Conservation (phyloP, 768 basidiomycete species). For the Phylloporus rhodoxanthus region DNA sequence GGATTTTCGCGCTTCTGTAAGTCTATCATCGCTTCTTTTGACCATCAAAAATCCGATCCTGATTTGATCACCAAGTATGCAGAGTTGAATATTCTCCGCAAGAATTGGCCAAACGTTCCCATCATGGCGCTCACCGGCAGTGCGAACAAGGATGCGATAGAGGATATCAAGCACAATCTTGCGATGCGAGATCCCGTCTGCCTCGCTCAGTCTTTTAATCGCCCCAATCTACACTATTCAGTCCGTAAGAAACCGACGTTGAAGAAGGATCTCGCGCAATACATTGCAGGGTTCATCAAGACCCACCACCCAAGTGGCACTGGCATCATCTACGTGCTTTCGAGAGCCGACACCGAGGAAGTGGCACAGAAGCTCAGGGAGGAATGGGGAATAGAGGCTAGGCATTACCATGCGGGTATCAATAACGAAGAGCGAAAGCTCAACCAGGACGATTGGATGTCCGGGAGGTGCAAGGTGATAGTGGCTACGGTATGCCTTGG, state of each 20-base stretch:
- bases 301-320: constrained; percentile 49
- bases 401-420: constrained; percentile 87
- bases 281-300: constrained; percentile 68
- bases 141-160: constrained; percentile 69
- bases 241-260: constrained; percentile 45
- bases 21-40: constrained; percentile 20
- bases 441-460: constrained; percentile 70
- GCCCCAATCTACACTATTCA: constrained; percentile 81
- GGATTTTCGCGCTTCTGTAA: constrained; percentile 80
- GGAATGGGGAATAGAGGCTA: constrained; percentile 52
- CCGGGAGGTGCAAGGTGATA: constrained; percentile 67
- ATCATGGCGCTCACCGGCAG: constrained; percentile 98
- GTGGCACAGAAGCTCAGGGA: constrained; percentile 64
- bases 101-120: constrained; percentile 71
- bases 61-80: constrained; percentile 49
- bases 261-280: constrained; percentile 41
- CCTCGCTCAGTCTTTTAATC: constrained; percentile 85
- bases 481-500: constrained; percentile 74
- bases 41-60: constrained; percentile 5
- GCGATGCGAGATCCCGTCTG: constrained; percentile 50
- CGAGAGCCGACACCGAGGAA: constrained; percentile 71
- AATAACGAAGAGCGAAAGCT: constrained; percentile 51
- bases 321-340: constrained; percentile 83
- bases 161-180: constrained; percentile 73
- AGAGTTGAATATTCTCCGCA: constrained; percentile 59